These are phyloP conservation scores for Aspergillus hiratsukae DNA, from an alignment of 2,329 filamentous ascomycete genomes.

Conservation along the genomic window DNA sequence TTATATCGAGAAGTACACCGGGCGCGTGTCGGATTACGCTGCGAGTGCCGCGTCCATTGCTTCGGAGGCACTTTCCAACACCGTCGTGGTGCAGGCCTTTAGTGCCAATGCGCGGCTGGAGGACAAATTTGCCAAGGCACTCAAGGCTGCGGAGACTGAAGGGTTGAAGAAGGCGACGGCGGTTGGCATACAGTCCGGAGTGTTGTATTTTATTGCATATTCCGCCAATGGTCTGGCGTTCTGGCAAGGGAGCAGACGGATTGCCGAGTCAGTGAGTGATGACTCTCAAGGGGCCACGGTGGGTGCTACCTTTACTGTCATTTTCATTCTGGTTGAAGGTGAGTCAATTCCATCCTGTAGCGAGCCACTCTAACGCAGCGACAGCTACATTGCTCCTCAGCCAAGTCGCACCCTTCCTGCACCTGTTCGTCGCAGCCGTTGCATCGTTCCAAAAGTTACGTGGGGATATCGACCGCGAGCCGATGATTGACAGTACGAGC, in stretches of 20 bases:
- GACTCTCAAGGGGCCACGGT: conserved; percentile 23
- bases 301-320: conserved; percentile 35
- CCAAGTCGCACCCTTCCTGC: conserved; percentile 38
- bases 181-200: conserved; percentile 55
- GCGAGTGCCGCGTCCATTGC: conserved; percentile 59
- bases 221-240: conserved; percentile 64
- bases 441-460: conserved; percentile 56
- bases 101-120: conserved; percentile 57
- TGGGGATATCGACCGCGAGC: conserved; percentile 52
- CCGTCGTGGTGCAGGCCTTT: conserved; percentile 61
- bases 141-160: conserved; percentile 48
- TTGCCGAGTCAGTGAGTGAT: conserved; percentile 36
- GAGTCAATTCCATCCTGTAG: not conserved
- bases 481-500: conserved; percentile 42
- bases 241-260: conserved; percentile 60
- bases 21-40: conserved; percentile 49
- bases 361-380: conserved; percentile 8
- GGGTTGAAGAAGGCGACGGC: conserved; percentile 57
- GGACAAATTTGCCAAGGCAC: conserved; percentile 52
- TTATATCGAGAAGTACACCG: conserved; percentile 50
- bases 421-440: conserved; percentile 46
- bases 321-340: conserved; percentile 38
- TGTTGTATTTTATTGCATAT: conserved; percentile 65
- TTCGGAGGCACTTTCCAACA: conserved; percentile 57
- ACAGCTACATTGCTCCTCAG: conserved; percentile 35